Percentiles rank a stretch among this genome's conserved stretches.
Conservation (phyloP, 129 eudicot species). For the Solidago caesia region DNA sequence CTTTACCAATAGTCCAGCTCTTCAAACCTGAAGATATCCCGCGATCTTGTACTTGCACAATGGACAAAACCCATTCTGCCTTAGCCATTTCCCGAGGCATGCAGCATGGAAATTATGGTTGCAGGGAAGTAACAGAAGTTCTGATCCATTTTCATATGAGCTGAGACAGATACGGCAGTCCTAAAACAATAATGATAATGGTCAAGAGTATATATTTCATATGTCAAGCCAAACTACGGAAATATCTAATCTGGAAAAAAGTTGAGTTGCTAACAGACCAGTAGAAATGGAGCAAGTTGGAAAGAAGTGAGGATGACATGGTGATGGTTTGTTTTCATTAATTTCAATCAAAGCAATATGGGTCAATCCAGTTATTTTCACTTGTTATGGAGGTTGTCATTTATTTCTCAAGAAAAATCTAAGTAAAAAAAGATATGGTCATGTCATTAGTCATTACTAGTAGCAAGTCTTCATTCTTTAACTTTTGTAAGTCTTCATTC, state of each 20-base stretch:
- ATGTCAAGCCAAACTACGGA: not conserved
- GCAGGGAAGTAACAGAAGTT: conserved; percentile 70
- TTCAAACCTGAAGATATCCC: conserved; percentile 51
- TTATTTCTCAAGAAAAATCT: too few relatives aligned
- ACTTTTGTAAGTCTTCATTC: too few relatives aligned
- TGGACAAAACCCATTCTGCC: conserved; percentile 71
- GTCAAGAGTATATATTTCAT: not conserved
- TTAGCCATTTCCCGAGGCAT: conserved; percentile 77
- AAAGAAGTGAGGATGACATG: not conserved
- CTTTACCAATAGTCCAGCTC: not conserved
- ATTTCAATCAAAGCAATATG: too few relatives aligned
- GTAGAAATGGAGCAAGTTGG: not conserved
- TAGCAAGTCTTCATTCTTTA: too few relatives aligned
- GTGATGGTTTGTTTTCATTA: not conserved
- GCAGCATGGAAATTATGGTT: conserved; percentile 60
- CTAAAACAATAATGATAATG: conserved; percentile 26
- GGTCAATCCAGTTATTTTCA: not conserved
- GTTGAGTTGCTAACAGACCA: not conserved
- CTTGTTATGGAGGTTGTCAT: too few relatives aligned
- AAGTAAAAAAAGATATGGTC: too few relatives aligned
- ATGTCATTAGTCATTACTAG: too few relatives aligned
- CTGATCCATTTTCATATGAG: conserved; percentile 60
- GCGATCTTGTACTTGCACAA: conserved; percentile 70
- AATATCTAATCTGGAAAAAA: not conserved
- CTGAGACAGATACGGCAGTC: conserved; percentile 77